Base-by-base conservation (phyloP, 108 stramenopile species). In the Fragilaria crotonensis region DNA sequence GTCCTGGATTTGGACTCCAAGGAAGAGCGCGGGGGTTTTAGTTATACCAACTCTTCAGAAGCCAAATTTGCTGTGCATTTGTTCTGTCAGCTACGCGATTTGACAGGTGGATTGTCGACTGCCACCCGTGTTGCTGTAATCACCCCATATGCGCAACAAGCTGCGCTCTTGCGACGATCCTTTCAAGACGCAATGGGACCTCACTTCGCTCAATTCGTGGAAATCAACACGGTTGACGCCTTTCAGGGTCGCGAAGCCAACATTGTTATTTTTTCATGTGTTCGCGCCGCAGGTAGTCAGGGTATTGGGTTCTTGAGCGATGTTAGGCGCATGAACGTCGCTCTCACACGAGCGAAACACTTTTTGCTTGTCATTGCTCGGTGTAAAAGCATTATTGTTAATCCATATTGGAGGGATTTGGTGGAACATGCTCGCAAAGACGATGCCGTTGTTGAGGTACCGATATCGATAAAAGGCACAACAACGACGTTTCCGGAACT, bases 311-410 rank as follows among this genome's bases (percentile, higher is more conserved):
- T 99, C 73, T 73, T 99, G 23, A 79, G 81, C 52, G 99, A 99
- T 73, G 96, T 95, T 1, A 70, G 97, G 45, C 84, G 99, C 20
- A 95, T 99, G 87, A 99, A 99, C 61, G 99, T 99, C 1, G 97
- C 97, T 20, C 70, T 99, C 65, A 99, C 99, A 14, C 83, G 99
- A n/a, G 96, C 97, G 21, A 92, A 90, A 45, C 62, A 84, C 50
- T 86, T 89, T 54, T 59, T 93, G 17, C 86, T 93, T 60, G 74
- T 93, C n/a, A 85, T 93, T 59, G 88, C 88, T 7, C 65, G 82
- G 11, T 85, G 83, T 51, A 54, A 77, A 55, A 79, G 75, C 0
- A 88, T 93, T 64, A 57, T 73, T 3, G 84, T 90, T 25, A 93
- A 93, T 64, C 88, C 92, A 22, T 90, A 90, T 56, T 93, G 92